Evolutionary conservation across 192 early-diverging fungal species (phyloP).

Genomic region (Podila minutissima): DNA sequence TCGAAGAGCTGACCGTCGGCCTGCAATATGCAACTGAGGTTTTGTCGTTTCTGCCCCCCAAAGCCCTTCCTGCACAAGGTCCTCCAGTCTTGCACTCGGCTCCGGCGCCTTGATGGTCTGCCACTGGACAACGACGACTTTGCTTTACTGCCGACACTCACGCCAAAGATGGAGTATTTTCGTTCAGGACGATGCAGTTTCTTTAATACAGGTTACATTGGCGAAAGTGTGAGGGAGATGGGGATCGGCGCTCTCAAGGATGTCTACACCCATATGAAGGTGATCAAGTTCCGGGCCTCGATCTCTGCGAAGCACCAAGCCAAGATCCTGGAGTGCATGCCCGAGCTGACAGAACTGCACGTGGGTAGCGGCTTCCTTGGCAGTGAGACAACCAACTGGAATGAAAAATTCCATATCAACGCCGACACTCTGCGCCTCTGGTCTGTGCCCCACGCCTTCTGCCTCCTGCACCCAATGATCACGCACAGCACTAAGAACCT

Average conservation of each 20-base stretch:
- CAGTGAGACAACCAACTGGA: too few relatives aligned
- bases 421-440: neutral
- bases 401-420: too few relatives aligned
- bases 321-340: neutral
- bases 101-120: neutral
- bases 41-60: neutral
- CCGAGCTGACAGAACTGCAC: neutral
- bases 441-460: neutral
- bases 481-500: neutral
- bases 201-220: too few relatives aligned
- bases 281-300: too few relatives aligned
- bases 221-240: too few relatives aligned
- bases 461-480: neutral
- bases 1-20: too few relatives aligned
- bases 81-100: neutral
- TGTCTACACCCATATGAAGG: too few relatives aligned
- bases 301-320: too few relatives aligned
- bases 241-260: too few relatives aligned
- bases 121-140: neutral
- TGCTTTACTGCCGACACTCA: neutral
- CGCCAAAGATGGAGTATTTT: neutral
- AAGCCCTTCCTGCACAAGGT: neutral
- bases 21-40: too few relatives aligned
- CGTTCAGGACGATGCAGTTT: neutral
- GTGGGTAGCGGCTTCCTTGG: too few relatives aligned